Evolutionary conservation across 2,329 filamentous ascomycete genomes (phyloP), one percentile per base, ranked within the genome.

Genomic region (Hypocreales sp.): DNA sequence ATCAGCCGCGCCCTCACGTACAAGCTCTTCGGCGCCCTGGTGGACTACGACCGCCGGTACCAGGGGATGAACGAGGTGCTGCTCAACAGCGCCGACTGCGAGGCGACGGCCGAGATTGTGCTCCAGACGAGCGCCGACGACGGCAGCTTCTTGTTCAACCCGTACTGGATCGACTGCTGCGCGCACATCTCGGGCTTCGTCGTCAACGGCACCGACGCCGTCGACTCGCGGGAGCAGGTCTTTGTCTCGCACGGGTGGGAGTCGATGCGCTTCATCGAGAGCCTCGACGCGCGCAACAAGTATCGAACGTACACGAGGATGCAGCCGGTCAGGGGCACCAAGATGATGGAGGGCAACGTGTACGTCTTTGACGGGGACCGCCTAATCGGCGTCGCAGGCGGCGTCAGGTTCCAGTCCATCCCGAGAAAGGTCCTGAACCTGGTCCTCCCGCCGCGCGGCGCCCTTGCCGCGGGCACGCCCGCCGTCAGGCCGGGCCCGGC

Each of bases 211-310:
- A 64, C 61, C 7, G 66, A 69, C 37, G 60, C 51, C 16, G 51
- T 67, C n/a, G 64, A 71, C 39, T 64, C 61, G 8, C 52, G 57
- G 15, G 58, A 66, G 32, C 53, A 63, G 32, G 61, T 67, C 25
- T 70, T 55, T 44, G 65, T 71, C 36, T 67, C 62, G 13, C 65
- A 69, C 40, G 66, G 66, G 23, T 71, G 65, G 66, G 59, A 60
- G 26, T 62, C 58, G 7, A 45, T 67, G 39, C 50, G 58, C 24
- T 60, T 69, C 36, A 51, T 57, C 4, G 60, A 65, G 42, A 56
- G 53, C 15, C 51, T 68, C 0, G 48, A 53, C 16, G 39, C 44
- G 5, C 39, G 41, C 29, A 67, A 67, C 50, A 51, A 53, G 3
- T 70, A 70, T 41, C 57, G 58, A 35, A 58, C 56, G n/a, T 70